Percentiles rank a stretch among this genome's conserved stretches.
Conservation (phyloP, 2,329 filamentous ascomycete species). For the Pyrenochaeta sp. region DNA sequence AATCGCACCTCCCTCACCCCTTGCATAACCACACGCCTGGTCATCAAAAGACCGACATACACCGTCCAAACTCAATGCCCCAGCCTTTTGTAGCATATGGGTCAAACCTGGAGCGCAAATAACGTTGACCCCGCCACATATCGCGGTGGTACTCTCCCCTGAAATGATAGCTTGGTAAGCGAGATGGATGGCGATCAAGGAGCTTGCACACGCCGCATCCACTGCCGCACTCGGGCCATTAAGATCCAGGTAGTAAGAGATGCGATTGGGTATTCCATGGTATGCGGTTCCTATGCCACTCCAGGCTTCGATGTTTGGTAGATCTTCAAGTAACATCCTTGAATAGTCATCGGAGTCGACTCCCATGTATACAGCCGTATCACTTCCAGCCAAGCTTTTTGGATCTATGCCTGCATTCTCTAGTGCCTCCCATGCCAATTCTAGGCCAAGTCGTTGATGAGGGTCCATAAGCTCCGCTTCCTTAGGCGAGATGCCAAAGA, state of each 20-base stretch:
- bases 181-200: slow-evolving; percentile 31
- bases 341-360: slow-evolving; percentile 16
- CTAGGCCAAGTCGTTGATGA: slow-evolving; percentile 32
- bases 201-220: slow-evolving; percentile 38
- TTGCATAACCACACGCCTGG: slow-evolving; percentile 68
- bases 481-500: slow-evolving; percentile 42
- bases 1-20: slow-evolving; percentile 65
- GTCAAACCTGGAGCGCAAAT: slow-evolving; percentile 52
- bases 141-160: slow-evolving; percentile 40
- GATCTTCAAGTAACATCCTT: slow-evolving; percentile 22
- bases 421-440: slow-evolving; percentile 39
- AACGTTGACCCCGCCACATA: slow-evolving; percentile 51
- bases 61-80: slow-evolving; percentile 56
- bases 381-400: slow-evolving; percentile 23
- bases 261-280: slow-evolving; percentile 16
- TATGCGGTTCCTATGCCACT: slow-evolving; percentile 30
- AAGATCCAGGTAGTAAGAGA: slow-evolving; percentile 35
- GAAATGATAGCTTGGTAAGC: slow-evolving; percentile 31
- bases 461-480: slow-evolving; percentile 42
- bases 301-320: slow-evolving; percentile 20
- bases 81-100: slow-evolving; percentile 52
- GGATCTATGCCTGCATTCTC: slow-evolving; percentile 35
- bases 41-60: slow-evolving; percentile 55
- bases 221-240: slow-evolving; percentile 34
- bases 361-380: slow-evolving; percentile 38